A percentile compares a stretch with the other conserved stretches of the same genome.
phyloP scores from a whole-genome alignment of 768 basidiomycete species.

The Amanita exitialis region DNA sequence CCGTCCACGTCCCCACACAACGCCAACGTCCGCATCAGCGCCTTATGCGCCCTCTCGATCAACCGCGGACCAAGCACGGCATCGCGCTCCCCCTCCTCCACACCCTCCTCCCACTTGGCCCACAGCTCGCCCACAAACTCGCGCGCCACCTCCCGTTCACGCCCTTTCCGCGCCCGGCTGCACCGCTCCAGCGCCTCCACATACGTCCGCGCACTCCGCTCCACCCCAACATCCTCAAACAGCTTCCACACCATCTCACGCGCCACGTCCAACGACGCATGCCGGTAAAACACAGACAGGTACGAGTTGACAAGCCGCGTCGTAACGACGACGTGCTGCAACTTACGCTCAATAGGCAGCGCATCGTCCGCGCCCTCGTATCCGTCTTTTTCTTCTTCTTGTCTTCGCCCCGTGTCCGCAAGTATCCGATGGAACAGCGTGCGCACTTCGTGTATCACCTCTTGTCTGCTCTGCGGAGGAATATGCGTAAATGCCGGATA shows the following conservation, averaged over 20 bases:
- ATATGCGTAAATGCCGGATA: constrained; percentile 35
- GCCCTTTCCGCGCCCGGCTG: constrained; percentile 26
- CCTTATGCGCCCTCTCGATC: constrained; percentile 60
- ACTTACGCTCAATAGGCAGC: constrained; percentile 22
- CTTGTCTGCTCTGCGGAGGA: constrained; percentile 63
- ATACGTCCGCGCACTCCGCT: constrained; percentile 44
- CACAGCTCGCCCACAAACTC: constrained; percentile 56
- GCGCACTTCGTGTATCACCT: constrained; percentile 60
- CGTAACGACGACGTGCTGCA: constrained; percentile 47
- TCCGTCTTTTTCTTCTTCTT: neutral
- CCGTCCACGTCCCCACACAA: constrained; percentile 44
- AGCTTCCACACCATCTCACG: constrained; percentile 40
- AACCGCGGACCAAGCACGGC: constrained; percentile 36
- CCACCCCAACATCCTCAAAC: constrained; percentile 31
- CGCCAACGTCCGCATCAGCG: constrained; percentile 55
- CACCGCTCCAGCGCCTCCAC: constrained; percentile 65
- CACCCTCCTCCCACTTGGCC: constrained; percentile 47
- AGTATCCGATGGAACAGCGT: constrained; percentile 57
- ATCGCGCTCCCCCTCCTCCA: constrained; percentile 24
- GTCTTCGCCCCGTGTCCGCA: constrained; percentile 19
- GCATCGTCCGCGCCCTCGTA: constrained; percentile 1
- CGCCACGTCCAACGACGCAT: constrained; percentile 36
- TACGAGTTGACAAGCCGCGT: constrained; percentile 71
- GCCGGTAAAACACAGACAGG: constrained; percentile 62
- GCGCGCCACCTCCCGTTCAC: constrained; percentile 38